phyloP scores from a whole-genome alignment of 2,329 filamentous ascomycete species.

The Lizonia empirigonia region DNA sequence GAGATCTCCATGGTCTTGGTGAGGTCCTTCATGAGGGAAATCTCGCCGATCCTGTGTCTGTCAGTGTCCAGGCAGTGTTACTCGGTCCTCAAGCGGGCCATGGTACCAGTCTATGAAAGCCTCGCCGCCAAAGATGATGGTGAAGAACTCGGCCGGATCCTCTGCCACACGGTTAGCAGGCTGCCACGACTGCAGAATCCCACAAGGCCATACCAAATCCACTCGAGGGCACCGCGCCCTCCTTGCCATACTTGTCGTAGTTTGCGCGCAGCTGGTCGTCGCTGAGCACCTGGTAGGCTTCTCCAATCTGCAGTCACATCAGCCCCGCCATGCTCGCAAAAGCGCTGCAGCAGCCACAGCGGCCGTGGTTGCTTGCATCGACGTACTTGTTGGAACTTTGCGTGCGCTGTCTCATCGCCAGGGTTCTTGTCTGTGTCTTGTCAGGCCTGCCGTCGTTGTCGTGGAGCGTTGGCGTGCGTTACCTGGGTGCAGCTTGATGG shows the following conservation, averaged over 20 bases:
- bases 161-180: slow-evolving; percentile 52
- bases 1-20: slow-evolving; percentile 99
- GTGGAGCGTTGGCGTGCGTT: slow-evolving; percentile 38
- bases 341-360: slow-evolving; percentile 1
- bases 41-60: slow-evolving; percentile 78
- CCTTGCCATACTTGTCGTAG: slow-evolving; percentile 98
- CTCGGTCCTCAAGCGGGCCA: not conserved
- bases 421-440: slow-evolving; percentile 84
- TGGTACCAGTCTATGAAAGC: slow-evolving; percentile 83
- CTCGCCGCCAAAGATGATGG: slow-evolving; percentile 96
- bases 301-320: slow-evolving; percentile 61
- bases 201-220: slow-evolving; percentile 71
- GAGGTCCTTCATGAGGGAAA: slow-evolving; percentile 97
- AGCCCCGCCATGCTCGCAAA: slow-evolving; percentile 27
- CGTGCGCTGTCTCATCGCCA: slow-evolving; percentile 89
- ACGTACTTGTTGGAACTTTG: slow-evolving; percentile 85
- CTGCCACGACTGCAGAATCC: slow-evolving; percentile 11
- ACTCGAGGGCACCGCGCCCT: slow-evolving; percentile 85
- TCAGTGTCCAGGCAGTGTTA: slow-evolving; percentile 11
- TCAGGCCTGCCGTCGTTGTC: slow-evolving; percentile 12
- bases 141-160: slow-evolving; percentile 97
- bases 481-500: slow-evolving; percentile 92
- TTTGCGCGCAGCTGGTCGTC: slow-evolving; percentile 84
- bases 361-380: not conserved
- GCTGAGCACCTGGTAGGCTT: slow-evolving; percentile 81